A percentile compares a stretch with the other conserved stretches of the same genome.
phyloP scores from a whole-genome alignment of 257 asterid species.

The Jasminum sambac region DNA sequence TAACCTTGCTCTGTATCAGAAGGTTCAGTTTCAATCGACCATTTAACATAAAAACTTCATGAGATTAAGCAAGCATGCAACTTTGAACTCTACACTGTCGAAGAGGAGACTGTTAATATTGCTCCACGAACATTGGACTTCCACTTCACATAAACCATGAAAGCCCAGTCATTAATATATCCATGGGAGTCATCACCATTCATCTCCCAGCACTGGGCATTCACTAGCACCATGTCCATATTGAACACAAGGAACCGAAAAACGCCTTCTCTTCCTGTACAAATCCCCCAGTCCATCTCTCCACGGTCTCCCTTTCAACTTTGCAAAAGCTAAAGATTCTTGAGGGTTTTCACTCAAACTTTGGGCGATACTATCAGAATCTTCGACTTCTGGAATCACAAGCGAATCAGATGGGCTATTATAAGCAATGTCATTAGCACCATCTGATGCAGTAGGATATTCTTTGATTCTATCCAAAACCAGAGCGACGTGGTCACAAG shows the following conservation, averaged over 20 bases:
- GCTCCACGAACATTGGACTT: neutral
- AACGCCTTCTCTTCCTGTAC: conserved; percentile 51
- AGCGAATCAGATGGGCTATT: conserved; percentile 50
- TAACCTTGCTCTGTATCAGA: neutral
- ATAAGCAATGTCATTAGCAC: conserved; percentile 36
- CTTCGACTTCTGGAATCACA: conserved; percentile 54
- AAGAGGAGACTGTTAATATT: neutral
- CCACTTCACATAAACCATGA: neutral
- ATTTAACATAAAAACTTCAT: no score
- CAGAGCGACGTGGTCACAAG: conserved; percentile 47
- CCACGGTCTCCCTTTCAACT: conserved; percentile 41
- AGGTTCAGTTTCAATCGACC: neutral
- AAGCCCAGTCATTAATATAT: conserved; percentile 20
- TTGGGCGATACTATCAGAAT: conserved; percentile 51
- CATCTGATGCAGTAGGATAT: conserved; percentile 35
- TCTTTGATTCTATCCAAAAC: conserved; percentile 46
- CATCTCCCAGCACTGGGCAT: conserved; percentile 42
- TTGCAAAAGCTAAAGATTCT: conserved; percentile 34
- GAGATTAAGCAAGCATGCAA: neutral
- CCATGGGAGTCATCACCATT: conserved; percentile 34
- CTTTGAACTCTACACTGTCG: neutral
- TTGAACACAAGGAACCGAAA: conserved; percentile 45
- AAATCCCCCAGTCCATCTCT: conserved; percentile 46
- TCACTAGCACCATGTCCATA: conserved; percentile 46
- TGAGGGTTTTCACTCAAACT: conserved; percentile 36